A percentile compares a stretch with the other conserved stretches of the same genome.
These are phyloP conservation scores for Scheffersomyces titani DNA, from an alignment of 1,139 yeast genomes.

Conservation along the genomic window DNA sequence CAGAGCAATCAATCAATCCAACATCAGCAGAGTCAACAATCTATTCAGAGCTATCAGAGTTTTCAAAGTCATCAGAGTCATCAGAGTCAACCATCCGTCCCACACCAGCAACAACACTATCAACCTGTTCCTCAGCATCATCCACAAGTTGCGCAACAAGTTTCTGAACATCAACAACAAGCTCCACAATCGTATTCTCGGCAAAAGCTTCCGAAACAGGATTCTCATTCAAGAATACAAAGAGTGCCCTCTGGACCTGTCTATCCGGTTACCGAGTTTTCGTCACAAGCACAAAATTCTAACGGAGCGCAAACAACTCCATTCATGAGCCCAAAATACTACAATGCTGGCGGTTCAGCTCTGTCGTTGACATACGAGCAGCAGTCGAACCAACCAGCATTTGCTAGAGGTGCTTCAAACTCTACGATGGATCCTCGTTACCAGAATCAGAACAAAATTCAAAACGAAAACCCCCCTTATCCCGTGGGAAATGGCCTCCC, in stretches of 20 bases:
- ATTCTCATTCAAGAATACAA: neutral
- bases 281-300: neutral
- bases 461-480: neutral
- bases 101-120: constrained; percentile 5
- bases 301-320: neutral
- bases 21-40: neutral
- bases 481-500: neutral
- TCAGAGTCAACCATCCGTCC: constrained; percentile 1
- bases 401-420: neutral
- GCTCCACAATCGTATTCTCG: neutral
- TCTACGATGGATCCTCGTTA: constrained; percentile 2
- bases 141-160: neutral
- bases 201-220: neutral
- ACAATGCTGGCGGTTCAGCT: neutral
- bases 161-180: neutral
- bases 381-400: neutral
- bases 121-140: neutral
- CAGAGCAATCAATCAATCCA: neutral
- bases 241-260: neutral
- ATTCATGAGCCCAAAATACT: neutral
- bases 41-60: constrained; percentile 2
- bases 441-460: neutral
- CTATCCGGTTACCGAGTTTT: neutral
- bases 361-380: neutral
- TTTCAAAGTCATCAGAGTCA: constrained; percentile 5